Evolutionary conservation across 1,139 yeast genomes (phyloP).

Genomic region (Blastobotrys ciferrii): DNA sequence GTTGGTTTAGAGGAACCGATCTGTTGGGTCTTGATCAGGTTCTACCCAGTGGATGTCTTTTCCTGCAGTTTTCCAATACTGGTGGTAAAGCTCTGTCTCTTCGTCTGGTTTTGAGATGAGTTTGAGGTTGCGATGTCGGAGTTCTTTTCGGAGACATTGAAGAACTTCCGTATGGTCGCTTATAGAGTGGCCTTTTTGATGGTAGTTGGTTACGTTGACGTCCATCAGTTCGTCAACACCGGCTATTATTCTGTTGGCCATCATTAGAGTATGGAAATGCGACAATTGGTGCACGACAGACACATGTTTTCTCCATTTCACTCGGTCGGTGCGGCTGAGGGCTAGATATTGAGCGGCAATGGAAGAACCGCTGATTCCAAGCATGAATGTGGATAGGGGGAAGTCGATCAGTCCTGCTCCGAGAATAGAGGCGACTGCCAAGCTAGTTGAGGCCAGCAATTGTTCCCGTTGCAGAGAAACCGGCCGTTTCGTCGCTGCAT

Average conservation of each 20-base stretch:
- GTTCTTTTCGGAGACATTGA: conserved; percentile 2
- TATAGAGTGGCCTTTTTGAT: conserved; percentile 6
- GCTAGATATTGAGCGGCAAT: neutral
- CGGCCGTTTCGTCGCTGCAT: conserved; percentile 33
- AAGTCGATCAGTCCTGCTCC: conserved; percentile 1
- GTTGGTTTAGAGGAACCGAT: neutral
- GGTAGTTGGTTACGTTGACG: conserved; percentile 23
- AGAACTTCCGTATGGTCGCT: neutral
- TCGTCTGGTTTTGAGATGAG: conserved; percentile 66
- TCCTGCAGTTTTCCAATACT: conserved; percentile 72
- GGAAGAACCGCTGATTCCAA: neutral
- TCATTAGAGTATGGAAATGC: conserved; percentile 18
- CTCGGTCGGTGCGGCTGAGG: neutral
- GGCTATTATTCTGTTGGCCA: conserved; percentile 23
- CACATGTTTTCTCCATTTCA: conserved; percentile 14
- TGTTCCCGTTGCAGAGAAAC: neutral
- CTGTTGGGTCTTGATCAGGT: conserved; percentile 66
- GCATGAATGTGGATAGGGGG: conserved; percentile 4
- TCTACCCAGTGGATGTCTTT: conserved; percentile 75
- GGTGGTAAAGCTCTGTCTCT: conserved; percentile 62
- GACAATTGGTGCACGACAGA: conserved; percentile 11
- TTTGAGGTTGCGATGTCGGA: conserved; percentile 21
- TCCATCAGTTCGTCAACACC: conserved; percentile 24
- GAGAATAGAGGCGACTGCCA: neutral
- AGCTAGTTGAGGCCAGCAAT: neutral